Percentiles rank a stretch among this genome's conserved stretches.
phyloP scores from a whole-genome alignment of 2,329 filamentous ascomycete genomes.

The Xenosphaeropsis pyriputrescens region DNA sequence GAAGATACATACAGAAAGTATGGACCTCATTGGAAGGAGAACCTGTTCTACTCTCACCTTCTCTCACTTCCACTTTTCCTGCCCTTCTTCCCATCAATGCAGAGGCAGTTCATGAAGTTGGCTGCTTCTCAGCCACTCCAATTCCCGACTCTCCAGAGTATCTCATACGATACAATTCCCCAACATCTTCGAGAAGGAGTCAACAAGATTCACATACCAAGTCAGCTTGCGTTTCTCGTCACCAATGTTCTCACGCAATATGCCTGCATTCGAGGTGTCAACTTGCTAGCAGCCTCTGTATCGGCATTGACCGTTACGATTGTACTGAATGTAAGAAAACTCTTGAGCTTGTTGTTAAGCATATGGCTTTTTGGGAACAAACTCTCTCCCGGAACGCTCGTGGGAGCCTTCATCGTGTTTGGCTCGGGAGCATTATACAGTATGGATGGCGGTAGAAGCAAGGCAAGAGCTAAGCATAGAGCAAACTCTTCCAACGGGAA shows the following conservation, averaged over 20 bases:
- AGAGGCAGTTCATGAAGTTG: slow-evolving; percentile 47
- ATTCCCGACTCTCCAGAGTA: slow-evolving; percentile 15
- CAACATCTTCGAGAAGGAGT: slow-evolving; percentile 21
- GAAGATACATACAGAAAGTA: slow-evolving; percentile 79
- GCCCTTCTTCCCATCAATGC: slow-evolving; percentile 53
- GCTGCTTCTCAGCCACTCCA: slow-evolving; percentile 46
- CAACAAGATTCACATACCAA: slow-evolving; percentile 34
- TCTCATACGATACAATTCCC: slow-evolving; percentile 18
- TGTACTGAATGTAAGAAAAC: slow-evolving; percentile 86
- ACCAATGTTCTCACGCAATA: slow-evolving; percentile 85
- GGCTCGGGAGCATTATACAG: slow-evolving; percentile 84
- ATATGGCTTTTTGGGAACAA: slow-evolving; percentile 90
- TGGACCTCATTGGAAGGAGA: slow-evolving; percentile 86
- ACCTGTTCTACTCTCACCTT: slow-evolving; percentile 82
- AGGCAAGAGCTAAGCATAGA: slow-evolving; percentile 17
- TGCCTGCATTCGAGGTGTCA: slow-evolving; percentile 89
- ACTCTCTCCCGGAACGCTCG: slow-evolving; percentile 59
- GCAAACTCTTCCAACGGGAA: slow-evolving; percentile 3
- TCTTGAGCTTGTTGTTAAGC: slow-evolving; percentile 80
- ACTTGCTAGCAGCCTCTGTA: slow-evolving; percentile 76
- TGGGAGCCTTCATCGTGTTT: slow-evolving; percentile 79
- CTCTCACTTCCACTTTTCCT: slow-evolving; percentile 65
- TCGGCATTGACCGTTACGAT: slow-evolving; percentile 94
- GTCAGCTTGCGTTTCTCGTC: slow-evolving; percentile 54
- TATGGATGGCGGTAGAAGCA: slow-evolving; percentile 38